Percentiles rank a stretch among this genome's conserved stretches.
phyloP scores from a whole-genome alignment of 306 rosid genomes.

The Cucumis hystrix region DNA sequence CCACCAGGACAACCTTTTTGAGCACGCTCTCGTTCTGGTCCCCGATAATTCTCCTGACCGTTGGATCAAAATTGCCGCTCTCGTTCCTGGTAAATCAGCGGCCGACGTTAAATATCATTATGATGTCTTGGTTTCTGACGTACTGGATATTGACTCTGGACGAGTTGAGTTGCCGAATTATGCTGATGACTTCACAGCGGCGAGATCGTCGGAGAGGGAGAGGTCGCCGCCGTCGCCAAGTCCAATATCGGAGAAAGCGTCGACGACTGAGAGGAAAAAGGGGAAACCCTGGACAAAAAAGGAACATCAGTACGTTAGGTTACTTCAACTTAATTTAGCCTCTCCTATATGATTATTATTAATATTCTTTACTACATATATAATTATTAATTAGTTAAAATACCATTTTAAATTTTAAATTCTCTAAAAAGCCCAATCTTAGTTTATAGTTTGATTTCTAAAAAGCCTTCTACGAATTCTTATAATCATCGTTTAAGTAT shows the following conservation, averaged over 20 bases:
- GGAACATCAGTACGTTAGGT: neutral
- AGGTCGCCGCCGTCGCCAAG: neutral
- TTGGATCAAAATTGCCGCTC: neutral
- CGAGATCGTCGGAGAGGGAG: neutral
- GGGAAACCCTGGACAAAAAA: neutral
- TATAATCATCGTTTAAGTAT: too few relatives aligned
- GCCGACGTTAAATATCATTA: neutral
- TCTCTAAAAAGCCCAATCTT: too few relatives aligned
- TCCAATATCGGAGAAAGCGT: neutral
- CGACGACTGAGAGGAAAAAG: neutral
- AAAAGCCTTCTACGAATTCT: too few relatives aligned
- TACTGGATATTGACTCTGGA: neutral
- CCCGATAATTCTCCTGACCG: neutral
- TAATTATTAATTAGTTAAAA: too few relatives aligned
- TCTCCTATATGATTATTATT: too few relatives aligned
- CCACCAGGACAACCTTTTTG: neutral
- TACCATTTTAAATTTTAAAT: too few relatives aligned
- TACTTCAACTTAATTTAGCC: neutral
- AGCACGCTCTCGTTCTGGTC: neutral
- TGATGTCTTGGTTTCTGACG: neutral
- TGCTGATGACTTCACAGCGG: neutral
- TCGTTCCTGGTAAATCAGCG: neutral
- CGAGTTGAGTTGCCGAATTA: neutral
- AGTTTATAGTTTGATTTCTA: too few relatives aligned
- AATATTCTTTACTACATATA: too few relatives aligned